These are phyloP conservation scores for Piper betle DNA, from an alignment of 164 flowering plant species.

Conservation along the genomic window DNA sequence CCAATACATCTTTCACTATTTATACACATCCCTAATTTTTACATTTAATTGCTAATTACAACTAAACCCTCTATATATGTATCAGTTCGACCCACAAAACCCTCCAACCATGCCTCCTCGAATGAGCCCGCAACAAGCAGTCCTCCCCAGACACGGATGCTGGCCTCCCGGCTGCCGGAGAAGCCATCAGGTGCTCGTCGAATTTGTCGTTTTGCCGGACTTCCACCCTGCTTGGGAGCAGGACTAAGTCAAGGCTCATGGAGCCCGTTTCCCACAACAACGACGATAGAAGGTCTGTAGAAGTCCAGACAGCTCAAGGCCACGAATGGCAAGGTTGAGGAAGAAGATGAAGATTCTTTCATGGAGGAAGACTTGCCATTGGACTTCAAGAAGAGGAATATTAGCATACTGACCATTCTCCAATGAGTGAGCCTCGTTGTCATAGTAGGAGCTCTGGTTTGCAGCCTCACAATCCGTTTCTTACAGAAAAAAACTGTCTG, in stretches of 20 bases:
- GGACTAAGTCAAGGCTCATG: constrained; percentile 37
- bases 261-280: constrained; percentile 18
- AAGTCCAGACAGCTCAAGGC: constrained; percentile 17
- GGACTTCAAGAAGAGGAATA: constrained; percentile 22
- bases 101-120: constrained; percentile 4
- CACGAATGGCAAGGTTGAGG: constrained; percentile 10
- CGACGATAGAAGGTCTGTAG: constrained; percentile 7
- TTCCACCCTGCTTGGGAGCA: constrained; percentile 18
- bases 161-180: background rate
- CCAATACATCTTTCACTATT: too few relatives aligned
- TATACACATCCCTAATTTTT: too few relatives aligned
- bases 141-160: background rate
- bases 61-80: too few relatives aligned
- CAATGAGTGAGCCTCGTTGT: constrained; percentile 43
- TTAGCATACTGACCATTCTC: constrained; percentile 18
- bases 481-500: constrained; percentile 20
- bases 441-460: constrained; percentile 26
- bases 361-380: constrained; percentile 37
- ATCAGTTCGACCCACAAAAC: constrained; percentile 19
- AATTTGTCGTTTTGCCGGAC: constrained; percentile 19
- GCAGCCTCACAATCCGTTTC: constrained; percentile 20
- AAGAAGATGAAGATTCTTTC: constrained; percentile 42
- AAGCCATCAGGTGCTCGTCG: constrained; percentile 15
- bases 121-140: constrained; percentile 3
- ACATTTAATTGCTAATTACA: too few relatives aligned